Percentiles rank a stretch among this genome's conserved stretches.
phyloP scores from a whole-genome alignment of 192 early-diverging fungal genomes.

The Fimicolochytrium jonesii region DNA sequence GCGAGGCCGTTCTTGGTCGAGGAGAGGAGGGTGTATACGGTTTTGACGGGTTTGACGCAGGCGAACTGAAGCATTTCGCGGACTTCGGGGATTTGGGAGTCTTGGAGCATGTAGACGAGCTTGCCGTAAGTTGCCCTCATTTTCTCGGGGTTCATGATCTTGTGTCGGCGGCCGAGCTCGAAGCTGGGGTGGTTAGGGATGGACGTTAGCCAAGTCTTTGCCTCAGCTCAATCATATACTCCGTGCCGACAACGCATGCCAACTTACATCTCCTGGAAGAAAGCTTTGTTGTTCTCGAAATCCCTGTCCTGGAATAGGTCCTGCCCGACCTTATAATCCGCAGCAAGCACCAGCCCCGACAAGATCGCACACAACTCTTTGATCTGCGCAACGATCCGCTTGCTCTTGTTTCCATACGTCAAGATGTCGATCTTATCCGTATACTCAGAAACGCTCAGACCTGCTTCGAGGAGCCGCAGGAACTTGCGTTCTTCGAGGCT shows the following conservation, averaged over 20 bases:
- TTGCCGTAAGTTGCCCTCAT: constrained; percentile 97
- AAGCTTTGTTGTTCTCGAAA: constrained; percentile 46
- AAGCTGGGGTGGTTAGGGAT: no score
- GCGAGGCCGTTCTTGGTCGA: constrained; percentile 53
- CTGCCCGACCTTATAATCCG: constrained; percentile 52
- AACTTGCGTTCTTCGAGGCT: constrained; percentile 87
- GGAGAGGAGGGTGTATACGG: constrained; percentile 75
- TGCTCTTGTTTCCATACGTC: constrained; percentile 71
- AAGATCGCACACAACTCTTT: constrained; percentile 94
- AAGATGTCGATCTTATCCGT: constrained; percentile 81
- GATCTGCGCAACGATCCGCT: constrained; percentile 91
- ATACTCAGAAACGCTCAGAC: constrained; percentile 86
- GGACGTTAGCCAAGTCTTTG: no score
- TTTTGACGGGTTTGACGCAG: constrained; percentile 82
- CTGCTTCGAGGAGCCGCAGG: constrained; percentile 90
- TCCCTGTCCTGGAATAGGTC: constrained; percentile 44
- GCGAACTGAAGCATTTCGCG: constrained; percentile 72
- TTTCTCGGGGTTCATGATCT: constrained; percentile 82
- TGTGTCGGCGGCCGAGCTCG: constrained; percentile 51
- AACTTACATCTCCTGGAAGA: constrained; percentile 45
- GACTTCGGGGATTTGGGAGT: constrained; percentile 52
- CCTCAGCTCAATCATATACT: no score
- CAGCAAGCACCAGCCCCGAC: constrained; percentile 78
- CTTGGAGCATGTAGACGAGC: constrained; percentile 83
- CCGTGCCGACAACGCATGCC: no score